phyloP scores from a whole-genome alignment of 495 filamentous ascomycete species.

The Penicillium taxi region DNA sequence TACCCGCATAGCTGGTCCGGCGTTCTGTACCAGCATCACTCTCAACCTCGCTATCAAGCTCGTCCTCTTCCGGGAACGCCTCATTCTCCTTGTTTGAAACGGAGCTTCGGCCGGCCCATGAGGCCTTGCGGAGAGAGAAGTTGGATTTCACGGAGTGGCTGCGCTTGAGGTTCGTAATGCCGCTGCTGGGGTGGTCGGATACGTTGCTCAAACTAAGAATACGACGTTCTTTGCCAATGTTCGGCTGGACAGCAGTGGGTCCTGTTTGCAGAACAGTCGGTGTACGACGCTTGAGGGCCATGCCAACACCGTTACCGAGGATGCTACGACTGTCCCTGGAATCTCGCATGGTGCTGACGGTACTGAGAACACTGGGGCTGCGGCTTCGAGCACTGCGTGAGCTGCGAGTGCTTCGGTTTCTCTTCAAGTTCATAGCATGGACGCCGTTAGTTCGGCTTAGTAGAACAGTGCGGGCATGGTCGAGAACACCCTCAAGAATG shows the following conservation, averaged over 20 bases:
- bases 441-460: conserved; percentile 46
- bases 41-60: conserved; percentile 33
- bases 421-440: conserved; percentile 61
- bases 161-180: conserved; percentile 50
- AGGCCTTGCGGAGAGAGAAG: conserved; percentile 57
- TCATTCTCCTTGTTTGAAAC: conserved; percentile 57
- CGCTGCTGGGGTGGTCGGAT: conserved; percentile 54
- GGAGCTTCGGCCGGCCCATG: conserved; percentile 55
- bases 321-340: conserved; percentile 33
- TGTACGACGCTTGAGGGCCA: conserved; percentile 45
- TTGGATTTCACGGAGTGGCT: conserved; percentile 66
- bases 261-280: conserved; percentile 35
- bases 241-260: conserved; percentile 42
- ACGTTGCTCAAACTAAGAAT: conserved; percentile 88
- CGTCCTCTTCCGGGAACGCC: conserved; percentile 46
- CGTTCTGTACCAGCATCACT: conserved; percentile 49
- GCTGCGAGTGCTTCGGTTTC: conserved; percentile 46
- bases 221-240: conserved; percentile 49
- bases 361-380: conserved; percentile 28
- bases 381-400: conserved; percentile 34
- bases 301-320: conserved; percentile 42
- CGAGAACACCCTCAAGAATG: conserved; percentile 89
- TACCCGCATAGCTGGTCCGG: conserved; percentile 39
- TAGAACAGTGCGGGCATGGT: conserved; percentile 82
- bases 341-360: conserved; percentile 32